Conservation (phyloP, 768 basidiomycete species). For the Mycena albidolilacea region DNA sequence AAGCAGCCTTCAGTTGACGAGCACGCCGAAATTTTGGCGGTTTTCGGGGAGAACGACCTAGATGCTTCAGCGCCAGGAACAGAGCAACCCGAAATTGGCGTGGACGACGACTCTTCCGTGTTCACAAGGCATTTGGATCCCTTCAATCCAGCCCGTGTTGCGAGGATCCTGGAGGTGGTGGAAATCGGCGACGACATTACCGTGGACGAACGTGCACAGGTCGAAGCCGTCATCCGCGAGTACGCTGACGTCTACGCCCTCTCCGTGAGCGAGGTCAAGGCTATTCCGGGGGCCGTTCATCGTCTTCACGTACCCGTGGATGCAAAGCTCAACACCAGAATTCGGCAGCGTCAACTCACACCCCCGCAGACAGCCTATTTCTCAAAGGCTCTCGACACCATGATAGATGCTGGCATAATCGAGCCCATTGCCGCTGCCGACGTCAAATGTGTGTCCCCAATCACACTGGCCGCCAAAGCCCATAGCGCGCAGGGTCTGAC, state of each 20-base stretch:
- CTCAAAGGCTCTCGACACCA: constrained; percentile 47
- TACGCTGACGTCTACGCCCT: constrained; percentile 58
- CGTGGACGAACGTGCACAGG: constrained; percentile 39
- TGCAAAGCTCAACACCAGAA: constrained; percentile 47
- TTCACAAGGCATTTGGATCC: too few relatives aligned
- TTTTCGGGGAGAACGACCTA: background rate
- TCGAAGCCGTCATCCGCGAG: constrained; percentile 46
- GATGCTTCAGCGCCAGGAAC: too few relatives aligned
- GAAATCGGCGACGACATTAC: constrained; percentile 46
- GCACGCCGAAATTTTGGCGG: constrained; percentile 18
- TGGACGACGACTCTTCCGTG: too few relatives aligned
- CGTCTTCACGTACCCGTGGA: constrained; percentile 47
- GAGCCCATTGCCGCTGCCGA: constrained; percentile 43
- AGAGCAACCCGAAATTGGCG: too few relatives aligned
- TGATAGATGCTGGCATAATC: constrained; percentile 54
- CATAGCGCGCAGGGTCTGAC: constrained; percentile 48
- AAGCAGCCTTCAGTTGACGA: constrained; percentile 15
- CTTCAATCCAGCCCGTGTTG: too few relatives aligned
- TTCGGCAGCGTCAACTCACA: constrained; percentile 50
- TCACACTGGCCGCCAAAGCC: constrained; percentile 54
- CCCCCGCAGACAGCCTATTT: constrained; percentile 49
- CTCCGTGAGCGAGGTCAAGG: constrained; percentile 52
- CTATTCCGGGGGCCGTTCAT: constrained; percentile 50
- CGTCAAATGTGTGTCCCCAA: constrained; percentile 52
- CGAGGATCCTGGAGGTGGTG: background rate